Evolutionary conservation across 169 alveolate species (phyloP).

Genomic region (Plasmodium inui): DNA sequence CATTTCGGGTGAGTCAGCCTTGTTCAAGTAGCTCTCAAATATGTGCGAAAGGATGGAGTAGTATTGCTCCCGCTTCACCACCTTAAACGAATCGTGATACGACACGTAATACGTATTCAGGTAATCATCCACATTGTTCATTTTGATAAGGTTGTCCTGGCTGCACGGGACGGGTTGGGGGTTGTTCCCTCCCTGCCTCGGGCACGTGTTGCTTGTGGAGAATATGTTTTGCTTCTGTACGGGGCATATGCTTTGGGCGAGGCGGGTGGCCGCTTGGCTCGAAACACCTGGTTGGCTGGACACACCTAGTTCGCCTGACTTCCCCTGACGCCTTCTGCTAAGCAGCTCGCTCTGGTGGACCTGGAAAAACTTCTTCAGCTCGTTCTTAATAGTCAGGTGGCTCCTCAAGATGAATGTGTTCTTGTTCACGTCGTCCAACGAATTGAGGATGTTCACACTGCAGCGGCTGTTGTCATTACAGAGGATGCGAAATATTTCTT

Average conservation of each 20-base stretch:
- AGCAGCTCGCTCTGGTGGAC: slow-evolving; percentile 16
- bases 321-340: neutral
- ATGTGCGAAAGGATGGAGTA: slow-evolving; percentile 47
- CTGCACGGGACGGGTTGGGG: neutral
- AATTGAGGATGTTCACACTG: slow-evolving; percentile 7
- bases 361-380: slow-evolving; percentile 33
- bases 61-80: slow-evolving; percentile 30
- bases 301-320: neutral
- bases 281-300: neutral
- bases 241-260: neutral
- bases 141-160: slow-evolving; percentile 15
- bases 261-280: neutral
- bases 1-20: neutral
- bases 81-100: slow-evolving; percentile 39
- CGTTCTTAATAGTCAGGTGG: slow-evolving; percentile 30
- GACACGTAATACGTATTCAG: slow-evolving; percentile 53
- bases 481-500: slow-evolving; percentile 37
- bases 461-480: slow-evolving; percentile 6
- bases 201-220: neutral
- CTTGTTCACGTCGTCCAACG: slow-evolving; percentile 10
- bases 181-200: neutral
- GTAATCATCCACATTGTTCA: slow-evolving; percentile 41
- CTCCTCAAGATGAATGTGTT: slow-evolving; percentile 35
- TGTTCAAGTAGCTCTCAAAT: slow-evolving; percentile 44
- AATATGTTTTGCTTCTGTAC: neutral